Evolutionary conservation across 2,329 filamentous ascomycete species (phyloP).

Genomic region (Penicillium sp.): DNA sequence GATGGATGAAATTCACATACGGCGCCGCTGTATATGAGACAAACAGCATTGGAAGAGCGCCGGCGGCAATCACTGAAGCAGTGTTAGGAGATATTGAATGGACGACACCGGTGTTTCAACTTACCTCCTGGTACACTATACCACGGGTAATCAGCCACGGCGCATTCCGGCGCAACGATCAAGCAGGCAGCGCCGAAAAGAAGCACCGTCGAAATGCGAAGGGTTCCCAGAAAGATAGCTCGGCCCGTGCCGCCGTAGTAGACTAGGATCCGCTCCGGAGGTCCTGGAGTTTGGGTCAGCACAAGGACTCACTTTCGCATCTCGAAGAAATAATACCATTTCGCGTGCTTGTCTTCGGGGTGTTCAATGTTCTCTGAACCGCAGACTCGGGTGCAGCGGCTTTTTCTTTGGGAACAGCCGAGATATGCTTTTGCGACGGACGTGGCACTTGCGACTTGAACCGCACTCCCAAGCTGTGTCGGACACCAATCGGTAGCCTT

Average conservation of each 20-base stretch:
- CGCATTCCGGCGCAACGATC: conserved; percentile 63
- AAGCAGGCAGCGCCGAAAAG: conserved; percentile 67
- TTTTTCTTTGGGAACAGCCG: conserved; percentile 22
- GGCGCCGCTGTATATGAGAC: conserved; percentile 67
- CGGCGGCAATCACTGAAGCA: conserved; percentile 57
- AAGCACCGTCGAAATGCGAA: conserved; percentile 72
- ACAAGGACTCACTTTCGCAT: neutral
- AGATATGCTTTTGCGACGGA: conserved; percentile 25
- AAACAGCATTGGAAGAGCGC: conserved; percentile 65
- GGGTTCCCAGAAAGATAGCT: conserved; percentile 67
- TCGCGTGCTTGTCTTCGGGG: conserved; percentile 24
- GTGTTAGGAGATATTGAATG: neutral
- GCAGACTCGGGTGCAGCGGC: conserved; percentile 18
- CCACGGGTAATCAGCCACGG: conserved; percentile 43
- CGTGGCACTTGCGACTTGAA: conserved; percentile 31
- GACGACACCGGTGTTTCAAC: neutral
- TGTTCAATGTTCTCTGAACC: conserved; percentile 8
- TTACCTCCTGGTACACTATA: conserved; percentile 46
- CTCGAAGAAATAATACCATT: neutral
- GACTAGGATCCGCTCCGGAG: conserved; percentile 59
- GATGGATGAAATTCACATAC: conserved; percentile 71
- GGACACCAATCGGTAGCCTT: conserved; percentile 28
- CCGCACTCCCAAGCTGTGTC: conserved; percentile 27
- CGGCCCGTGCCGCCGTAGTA: conserved; percentile 73
- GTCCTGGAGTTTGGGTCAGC: conserved; percentile 28